phyloP scores from a whole-genome alignment of 306 rosid species.

The Sicyos edulis region DNA sequence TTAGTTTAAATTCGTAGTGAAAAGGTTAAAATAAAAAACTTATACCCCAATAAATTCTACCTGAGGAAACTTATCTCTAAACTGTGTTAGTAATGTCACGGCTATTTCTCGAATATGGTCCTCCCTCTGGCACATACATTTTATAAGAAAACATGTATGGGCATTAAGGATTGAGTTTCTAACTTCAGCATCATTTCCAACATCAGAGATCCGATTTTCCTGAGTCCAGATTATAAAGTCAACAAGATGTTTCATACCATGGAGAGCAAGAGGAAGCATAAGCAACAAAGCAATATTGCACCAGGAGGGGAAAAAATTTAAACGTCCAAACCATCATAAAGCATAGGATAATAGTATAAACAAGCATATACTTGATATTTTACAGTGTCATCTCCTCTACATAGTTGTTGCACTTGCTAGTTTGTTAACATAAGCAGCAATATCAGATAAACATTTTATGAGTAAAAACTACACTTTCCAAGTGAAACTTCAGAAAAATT shows the following conservation, averaged over 20 bases:
- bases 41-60: conserved; percentile 27
- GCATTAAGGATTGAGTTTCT: conserved; percentile 64
- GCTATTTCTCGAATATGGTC: conserved; percentile 75
- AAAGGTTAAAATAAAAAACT: conserved; percentile 21
- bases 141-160: conserved; percentile 78
- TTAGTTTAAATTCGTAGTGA: conserved; percentile 22
- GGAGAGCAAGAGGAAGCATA: conserved; percentile 23
- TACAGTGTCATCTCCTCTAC: not conserved
- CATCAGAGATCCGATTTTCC: conserved; percentile 83
- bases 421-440: not conserved
- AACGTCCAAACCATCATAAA: not conserved
- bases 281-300: conserved; percentile 16
- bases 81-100: conserved; percentile 73
- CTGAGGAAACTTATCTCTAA: conserved; percentile 91
- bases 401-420: not conserved
- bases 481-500: not conserved
- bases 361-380: not conserved
- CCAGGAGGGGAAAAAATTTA: not conserved
- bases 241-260: not conserved
- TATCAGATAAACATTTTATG: not conserved
- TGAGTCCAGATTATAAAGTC: conserved; percentile 28
- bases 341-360: not conserved
- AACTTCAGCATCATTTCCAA: conserved; percentile 66
- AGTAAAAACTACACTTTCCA: not conserved
- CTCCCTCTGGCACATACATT: conserved; percentile 82